These are phyloP conservation scores for Phytophthora kernoviae DNA, from an alignment of 352 stramenopile species.

Conservation along the genomic window DNA sequence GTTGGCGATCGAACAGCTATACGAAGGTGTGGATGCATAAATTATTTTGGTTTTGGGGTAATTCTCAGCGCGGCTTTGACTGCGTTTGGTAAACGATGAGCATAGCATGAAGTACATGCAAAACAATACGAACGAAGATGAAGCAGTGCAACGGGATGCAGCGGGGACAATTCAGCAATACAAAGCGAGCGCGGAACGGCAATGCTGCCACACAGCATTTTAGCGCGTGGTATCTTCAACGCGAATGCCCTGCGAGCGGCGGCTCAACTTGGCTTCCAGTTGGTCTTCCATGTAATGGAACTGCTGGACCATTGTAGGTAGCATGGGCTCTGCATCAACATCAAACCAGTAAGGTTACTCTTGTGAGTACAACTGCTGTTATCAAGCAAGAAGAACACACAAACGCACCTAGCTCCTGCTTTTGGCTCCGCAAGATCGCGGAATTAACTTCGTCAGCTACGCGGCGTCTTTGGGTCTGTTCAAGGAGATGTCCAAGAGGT, in stretches of 20 bases:
- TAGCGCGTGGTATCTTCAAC: conserved; percentile 45
- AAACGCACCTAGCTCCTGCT: conserved; percentile 70
- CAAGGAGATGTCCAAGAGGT: conserved; percentile 58
- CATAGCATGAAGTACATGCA: conserved; percentile 27
- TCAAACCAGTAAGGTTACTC: not conserved
- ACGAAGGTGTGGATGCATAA: conserved; percentile 51
- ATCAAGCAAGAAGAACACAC: conserved; percentile 1
- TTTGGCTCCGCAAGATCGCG: conserved; percentile 71
- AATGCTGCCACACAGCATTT: conserved; percentile 3
- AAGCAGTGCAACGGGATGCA: conserved; percentile 1
- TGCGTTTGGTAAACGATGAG: conserved; percentile 1
- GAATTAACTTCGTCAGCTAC: conserved; percentile 80
- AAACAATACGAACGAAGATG: conserved; percentile 18
- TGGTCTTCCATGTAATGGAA: conserved; percentile 84
- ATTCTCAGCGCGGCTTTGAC: conserved; percentile 10
- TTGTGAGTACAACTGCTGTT: conserved; percentile 8
- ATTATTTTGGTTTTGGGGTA: conserved; percentile 43
- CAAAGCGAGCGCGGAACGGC: conserved; percentile 8
- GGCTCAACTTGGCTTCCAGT: conserved; percentile 65
- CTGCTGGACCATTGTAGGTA: conserved; percentile 78
- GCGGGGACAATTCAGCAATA: not conserved
- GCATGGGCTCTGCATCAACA: conserved; percentile 58
- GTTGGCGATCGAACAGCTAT: conserved; percentile 53
- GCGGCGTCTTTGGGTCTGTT: conserved; percentile 63
- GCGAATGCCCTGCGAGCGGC: conserved; percentile 49